These are phyloP conservation scores for Sungouiella blattae DNA, from an alignment of 805 yeast genomes.

Conservation along the genomic window DNA sequence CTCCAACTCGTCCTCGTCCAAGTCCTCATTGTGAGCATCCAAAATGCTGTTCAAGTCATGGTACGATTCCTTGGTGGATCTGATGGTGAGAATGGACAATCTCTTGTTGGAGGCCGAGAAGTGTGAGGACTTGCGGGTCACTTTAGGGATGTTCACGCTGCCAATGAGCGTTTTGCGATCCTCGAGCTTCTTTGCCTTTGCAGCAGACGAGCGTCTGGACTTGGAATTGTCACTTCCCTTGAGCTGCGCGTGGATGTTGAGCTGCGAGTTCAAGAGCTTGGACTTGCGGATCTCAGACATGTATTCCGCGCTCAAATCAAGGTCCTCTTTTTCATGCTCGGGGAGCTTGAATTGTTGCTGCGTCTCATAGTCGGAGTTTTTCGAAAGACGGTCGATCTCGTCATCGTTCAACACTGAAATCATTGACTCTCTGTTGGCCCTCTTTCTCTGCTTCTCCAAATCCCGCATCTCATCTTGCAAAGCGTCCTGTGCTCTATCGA, in stretches of 20 bases:
- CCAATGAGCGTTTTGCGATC: slow-evolving; percentile 52
- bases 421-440: slow-evolving; percentile 30
- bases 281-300: slow-evolving; percentile 43
- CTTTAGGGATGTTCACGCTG: slow-evolving; percentile 66
- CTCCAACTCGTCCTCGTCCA: slow-evolving; percentile 18
- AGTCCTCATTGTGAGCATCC: slow-evolving; percentile 21
- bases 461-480: slow-evolving; percentile 32
- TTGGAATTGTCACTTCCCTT: too few species aligned
- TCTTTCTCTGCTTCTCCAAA: slow-evolving; percentile 12
- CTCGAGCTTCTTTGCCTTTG: slow-evolving; percentile 1
- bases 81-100: slow-evolving; percentile 66
- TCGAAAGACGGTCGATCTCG: slow-evolving; percentile 15
- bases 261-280: slow-evolving; percentile 41
- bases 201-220: background rate
- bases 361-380: slow-evolving; percentile 12
- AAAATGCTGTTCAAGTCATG: slow-evolving; percentile 49
- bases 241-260: slow-evolving; percentile 21
- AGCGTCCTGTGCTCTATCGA: slow-evolving; percentile 42
- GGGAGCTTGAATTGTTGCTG: slow-evolving; percentile 33
- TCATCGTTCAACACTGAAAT: slow-evolving; percentile 27
- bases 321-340: slow-evolving; percentile 31
- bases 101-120: slow-evolving; percentile 61
- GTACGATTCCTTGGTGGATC: slow-evolving; percentile 64
- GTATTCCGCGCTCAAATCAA: slow-evolving; percentile 41
- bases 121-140: slow-evolving; percentile 62